A percentile compares a stretch with the other conserved stretches of the same genome.
phyloP scores from a whole-genome alignment of 2,329 filamentous ascomycete species.

The Epichloe amarillans region DNA sequence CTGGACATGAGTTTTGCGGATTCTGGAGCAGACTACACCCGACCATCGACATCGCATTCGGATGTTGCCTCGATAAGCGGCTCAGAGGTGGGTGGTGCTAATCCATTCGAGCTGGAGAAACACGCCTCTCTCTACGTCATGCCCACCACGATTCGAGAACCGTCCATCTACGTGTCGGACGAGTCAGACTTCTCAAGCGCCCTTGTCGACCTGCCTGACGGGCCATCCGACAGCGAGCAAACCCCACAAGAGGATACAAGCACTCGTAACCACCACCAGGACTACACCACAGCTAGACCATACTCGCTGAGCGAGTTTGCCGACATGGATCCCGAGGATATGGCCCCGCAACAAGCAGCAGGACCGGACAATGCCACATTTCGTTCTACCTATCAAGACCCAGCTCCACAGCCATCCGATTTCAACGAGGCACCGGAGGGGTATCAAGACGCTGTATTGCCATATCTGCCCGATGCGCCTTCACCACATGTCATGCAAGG shows the following conservation, averaged over 20 bases:
- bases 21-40: constrained; percentile 33
- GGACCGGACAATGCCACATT: constrained; percentile 9
- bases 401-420: constrained; percentile 10
- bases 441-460: constrained; percentile 15
- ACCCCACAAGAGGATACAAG: constrained; percentile 6
- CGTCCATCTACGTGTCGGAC: constrained; percentile 48
- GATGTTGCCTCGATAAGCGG: constrained; percentile 42
- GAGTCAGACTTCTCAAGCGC: constrained; percentile 36
- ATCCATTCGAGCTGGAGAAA: constrained; percentile 51
- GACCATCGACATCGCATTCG: constrained; percentile 47
- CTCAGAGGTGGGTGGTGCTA: constrained; percentile 39
- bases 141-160: constrained; percentile 32
- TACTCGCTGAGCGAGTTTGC: constrained; percentile 28
- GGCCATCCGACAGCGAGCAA: constrained; percentile 6
- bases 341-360: constrained; percentile 19
- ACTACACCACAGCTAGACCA: constrained; percentile 13
- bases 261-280: constrained; percentile 6
- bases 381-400: constrained; percentile 5
- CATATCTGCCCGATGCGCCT: constrained; percentile 31
- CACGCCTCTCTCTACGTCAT: constrained; percentile 42
- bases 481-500: constrained; percentile 41
- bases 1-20: constrained; percentile 42
- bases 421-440: constrained; percentile 7
- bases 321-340: constrained; percentile 26
- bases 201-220: constrained; percentile 16